phyloP scores from a whole-genome alignment of 495 filamentous ascomycete genomes.

The Podospora fimiseda region DNA sequence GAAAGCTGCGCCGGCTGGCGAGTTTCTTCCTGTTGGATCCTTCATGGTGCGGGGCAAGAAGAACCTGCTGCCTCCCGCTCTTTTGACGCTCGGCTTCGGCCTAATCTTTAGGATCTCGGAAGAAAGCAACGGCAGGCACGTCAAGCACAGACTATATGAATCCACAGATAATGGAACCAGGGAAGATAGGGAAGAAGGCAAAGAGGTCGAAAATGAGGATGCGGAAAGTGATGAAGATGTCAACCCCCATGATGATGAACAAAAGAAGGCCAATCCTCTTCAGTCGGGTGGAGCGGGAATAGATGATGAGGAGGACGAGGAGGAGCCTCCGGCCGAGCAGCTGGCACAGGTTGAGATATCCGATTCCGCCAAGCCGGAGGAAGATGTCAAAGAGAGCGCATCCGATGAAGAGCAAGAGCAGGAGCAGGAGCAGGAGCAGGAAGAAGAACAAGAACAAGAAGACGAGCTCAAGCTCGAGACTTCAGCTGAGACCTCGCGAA shows the following conservation, averaged over 20 bases:
- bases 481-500: neutral
- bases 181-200: constrained; percentile 24
- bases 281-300: constrained; percentile 29
- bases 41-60: constrained; percentile 81
- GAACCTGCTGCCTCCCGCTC: constrained; percentile 83
- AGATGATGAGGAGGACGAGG: constrained; percentile 7
- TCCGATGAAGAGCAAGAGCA: constrained; percentile 12
- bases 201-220: constrained; percentile 21
- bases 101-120: constrained; percentile 86
- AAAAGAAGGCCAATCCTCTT: constrained; percentile 39
- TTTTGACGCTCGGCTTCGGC: constrained; percentile 78
- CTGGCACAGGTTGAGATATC: constrained; percentile 27
- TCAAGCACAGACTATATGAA: constrained; percentile 62
- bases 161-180: constrained; percentile 9
- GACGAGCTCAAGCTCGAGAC: no score
- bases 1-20: constrained; percentile 72
- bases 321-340: constrained; percentile 22
- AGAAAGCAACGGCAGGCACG: constrained; percentile 74
- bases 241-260: constrained; percentile 28
- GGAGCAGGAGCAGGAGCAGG: constrained; percentile 17
- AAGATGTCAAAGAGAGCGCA: constrained; percentile 1
- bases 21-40: constrained; percentile 63
- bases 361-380: constrained; percentile 10
- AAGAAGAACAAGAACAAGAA: constrained; percentile 18
- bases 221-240: constrained; percentile 33